A percentile compares a stretch with the other conserved stretches of the same genome.
Evolutionary conservation across 1,284 basidiomycete species (phyloP).

Genomic region (Inonotus hispidus): DNA sequence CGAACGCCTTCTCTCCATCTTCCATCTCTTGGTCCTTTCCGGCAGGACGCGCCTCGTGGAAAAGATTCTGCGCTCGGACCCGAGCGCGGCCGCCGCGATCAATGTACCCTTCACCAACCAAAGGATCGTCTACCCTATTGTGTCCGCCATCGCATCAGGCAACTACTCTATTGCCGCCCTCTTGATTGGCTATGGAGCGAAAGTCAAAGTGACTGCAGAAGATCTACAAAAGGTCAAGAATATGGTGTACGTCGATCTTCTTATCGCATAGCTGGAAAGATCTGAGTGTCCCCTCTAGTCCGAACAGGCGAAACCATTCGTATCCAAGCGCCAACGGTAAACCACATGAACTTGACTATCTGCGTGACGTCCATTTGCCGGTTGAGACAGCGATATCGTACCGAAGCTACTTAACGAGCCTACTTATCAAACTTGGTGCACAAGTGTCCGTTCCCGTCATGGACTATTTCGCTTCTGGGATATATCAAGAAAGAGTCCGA

Average conservation of each 20-base stretch:
- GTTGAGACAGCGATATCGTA: constrained; percentile 37
- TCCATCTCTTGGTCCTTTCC: constrained; percentile 39
- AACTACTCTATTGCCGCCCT: constrained; percentile 35
- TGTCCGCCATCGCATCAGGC: constrained; percentile 30
- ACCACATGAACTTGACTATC: constrained; percentile 19
- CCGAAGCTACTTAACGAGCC: constrained; percentile 37
- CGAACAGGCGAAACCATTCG: not conserved
- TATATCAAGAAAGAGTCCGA: constrained; percentile 18
- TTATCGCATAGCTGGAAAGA: too few relatives aligned
- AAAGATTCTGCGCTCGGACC: constrained; percentile 43
- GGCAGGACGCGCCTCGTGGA: constrained; percentile 38
- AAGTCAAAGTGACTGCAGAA: constrained; percentile 29
- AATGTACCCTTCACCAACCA: constrained; percentile 34
- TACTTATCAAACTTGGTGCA: constrained; percentile 41
- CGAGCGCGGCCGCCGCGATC: constrained; percentile 40
- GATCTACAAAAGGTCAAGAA: constrained; percentile 29
- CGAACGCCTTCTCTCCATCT: constrained; percentile 38
- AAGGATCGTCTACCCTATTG: constrained; percentile 32
- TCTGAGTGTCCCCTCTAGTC: not conserved
- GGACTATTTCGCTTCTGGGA: constrained; percentile 21
- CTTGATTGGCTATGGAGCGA: constrained; percentile 38
- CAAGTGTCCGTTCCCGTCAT: constrained; percentile 33
- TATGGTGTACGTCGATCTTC: constrained; percentile 15
- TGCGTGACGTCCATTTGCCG: constrained; percentile 30
- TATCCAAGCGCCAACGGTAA: not conserved